These are phyloP conservation scores for Elongisporangium undulatum DNA, from an alignment of 352 stramenopile genomes.

Conservation along the genomic window DNA sequence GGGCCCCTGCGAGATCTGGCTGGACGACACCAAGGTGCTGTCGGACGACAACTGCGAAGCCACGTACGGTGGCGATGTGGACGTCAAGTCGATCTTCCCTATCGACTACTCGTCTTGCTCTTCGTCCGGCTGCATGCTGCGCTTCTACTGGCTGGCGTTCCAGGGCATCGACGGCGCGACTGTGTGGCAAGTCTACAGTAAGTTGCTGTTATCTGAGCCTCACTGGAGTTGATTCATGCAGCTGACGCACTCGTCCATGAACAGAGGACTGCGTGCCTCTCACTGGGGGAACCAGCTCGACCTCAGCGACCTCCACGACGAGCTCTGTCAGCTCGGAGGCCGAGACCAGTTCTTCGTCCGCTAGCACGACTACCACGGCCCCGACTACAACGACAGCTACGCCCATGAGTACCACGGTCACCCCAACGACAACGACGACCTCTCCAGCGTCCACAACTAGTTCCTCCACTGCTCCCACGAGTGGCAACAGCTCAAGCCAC, in stretches of 20 bases:
- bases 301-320: constrained; percentile 8
- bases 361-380: no score
- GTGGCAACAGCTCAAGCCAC: not conserved
- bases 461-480: not conserved
- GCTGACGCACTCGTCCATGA: no score
- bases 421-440: not conserved
- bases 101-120: constrained; percentile 35
- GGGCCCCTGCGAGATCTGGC: constrained; percentile 40
- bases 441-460: not conserved
- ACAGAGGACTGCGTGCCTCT: constrained; percentile 34
- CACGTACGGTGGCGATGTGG: constrained; percentile 18
- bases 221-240: no score
- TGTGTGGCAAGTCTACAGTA: constrained; percentile 42
- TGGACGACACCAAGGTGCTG: constrained; percentile 34
- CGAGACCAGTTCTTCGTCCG: no score
- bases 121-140: constrained; percentile 24
- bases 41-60: constrained; percentile 31
- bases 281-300: constrained; percentile 14
- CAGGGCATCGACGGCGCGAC: constrained; percentile 11
- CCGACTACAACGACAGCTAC: not conserved
- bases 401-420: not conserved
- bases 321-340: not conserved
- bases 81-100: constrained; percentile 15
- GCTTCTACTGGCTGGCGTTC: constrained; percentile 45
- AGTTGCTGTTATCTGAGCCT: not conserved